A percentile compares a stretch with the other conserved stretches of the same genome.
These are phyloP conservation scores for Cynanchum wilfordii DNA, from an alignment of 257 asterid species.

Conservation along the genomic window DNA sequence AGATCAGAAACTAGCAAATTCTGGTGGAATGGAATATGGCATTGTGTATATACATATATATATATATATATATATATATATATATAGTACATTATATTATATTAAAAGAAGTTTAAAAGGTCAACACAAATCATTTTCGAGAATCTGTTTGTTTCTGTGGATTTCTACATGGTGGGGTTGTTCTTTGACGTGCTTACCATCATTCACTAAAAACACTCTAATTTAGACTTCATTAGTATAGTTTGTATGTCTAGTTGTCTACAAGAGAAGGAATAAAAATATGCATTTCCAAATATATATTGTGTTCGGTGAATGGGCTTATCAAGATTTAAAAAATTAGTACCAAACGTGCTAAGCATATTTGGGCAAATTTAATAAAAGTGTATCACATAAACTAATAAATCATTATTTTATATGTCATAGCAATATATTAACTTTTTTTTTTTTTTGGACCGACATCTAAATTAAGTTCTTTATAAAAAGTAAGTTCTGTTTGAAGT, in stretches of 20 bases:
- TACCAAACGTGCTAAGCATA: background rate
- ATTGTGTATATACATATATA: background rate
- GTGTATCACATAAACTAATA: too few species aligned
- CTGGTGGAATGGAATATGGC: too few species aligned
- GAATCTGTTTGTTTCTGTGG: constrained; percentile 22
- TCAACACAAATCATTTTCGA: constrained; percentile 36
- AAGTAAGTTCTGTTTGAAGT: too few species aligned
- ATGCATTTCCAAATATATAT: background rate
- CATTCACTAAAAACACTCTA: constrained; percentile 24
- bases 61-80: background rate
- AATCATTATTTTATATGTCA: too few species aligned
- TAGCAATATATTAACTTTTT: too few species aligned
- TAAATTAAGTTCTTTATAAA: too few species aligned
- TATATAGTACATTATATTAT: background rate
- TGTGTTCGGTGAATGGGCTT: background rate
- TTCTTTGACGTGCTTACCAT: constrained; percentile 57
- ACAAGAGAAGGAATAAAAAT: background rate
- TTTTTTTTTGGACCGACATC: too few species aligned
- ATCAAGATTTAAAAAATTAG: background rate
- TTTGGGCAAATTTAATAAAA: background rate
- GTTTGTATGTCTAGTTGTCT: background rate
- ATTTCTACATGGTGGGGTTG: constrained; percentile 33
- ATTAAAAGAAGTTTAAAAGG: constrained; percentile 2
- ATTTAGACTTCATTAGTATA: background rate
- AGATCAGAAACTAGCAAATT: background rate